Percentiles rank a stretch among this genome's conserved stretches.
These are phyloP conservation scores for Omphalea diandra DNA, from an alignment of 441 rosid species.

Conservation along the genomic window DNA sequence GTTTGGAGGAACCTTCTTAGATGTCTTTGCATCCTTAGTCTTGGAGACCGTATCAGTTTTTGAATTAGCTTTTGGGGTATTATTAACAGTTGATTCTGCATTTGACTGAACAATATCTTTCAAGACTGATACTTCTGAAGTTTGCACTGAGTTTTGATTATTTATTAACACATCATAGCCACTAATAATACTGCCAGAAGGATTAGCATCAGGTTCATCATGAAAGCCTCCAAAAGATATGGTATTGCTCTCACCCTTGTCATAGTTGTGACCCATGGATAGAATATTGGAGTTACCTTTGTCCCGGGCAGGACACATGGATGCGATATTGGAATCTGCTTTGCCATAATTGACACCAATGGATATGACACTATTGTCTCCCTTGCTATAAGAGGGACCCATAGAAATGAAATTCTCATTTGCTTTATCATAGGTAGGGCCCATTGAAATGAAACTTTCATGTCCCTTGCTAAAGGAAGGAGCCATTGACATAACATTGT, in stretches of 20 bases:
- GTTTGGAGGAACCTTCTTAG: slow-evolving; percentile 49
- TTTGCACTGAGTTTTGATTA: slow-evolving; percentile 33
- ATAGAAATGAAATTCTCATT: slow-evolving; percentile 42
- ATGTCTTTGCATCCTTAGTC: slow-evolving; percentile 42
- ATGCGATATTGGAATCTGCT: slow-evolving; percentile 30
- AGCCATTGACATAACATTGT: slow-evolving; percentile 34
- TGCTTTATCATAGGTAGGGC: slow-evolving; percentile 31
- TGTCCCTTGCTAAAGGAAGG: slow-evolving; percentile 38
- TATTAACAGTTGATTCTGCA: slow-evolving; percentile 28
- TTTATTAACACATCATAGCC: slow-evolving; percentile 43
- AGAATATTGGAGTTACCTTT: slow-evolving; percentile 31
- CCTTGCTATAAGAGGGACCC: slow-evolving; percentile 36
- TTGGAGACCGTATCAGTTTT: slow-evolving; percentile 32
- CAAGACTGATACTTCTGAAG: slow-evolving; percentile 26
- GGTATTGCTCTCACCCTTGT: slow-evolving; percentile 37
- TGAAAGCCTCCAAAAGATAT: slow-evolving; percentile 60
- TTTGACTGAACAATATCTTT: slow-evolving; percentile 34
- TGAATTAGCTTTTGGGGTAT: slow-evolving; percentile 26
- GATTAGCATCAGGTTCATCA: slow-evolving; percentile 44
- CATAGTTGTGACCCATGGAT: slow-evolving; percentile 40
- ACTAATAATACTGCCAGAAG: slow-evolving; percentile 37
- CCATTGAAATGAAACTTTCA: slow-evolving; percentile 40
- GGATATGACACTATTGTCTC: slow-evolving; percentile 32
- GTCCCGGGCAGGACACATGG: slow-evolving; percentile 30
- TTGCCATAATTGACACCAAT: slow-evolving; percentile 32